Percentiles rank a stretch among this genome's conserved stretches.
phyloP scores from a whole-genome alignment of 2,329 filamentous ascomycete genomes.

The Aspergillus sp. region DNA sequence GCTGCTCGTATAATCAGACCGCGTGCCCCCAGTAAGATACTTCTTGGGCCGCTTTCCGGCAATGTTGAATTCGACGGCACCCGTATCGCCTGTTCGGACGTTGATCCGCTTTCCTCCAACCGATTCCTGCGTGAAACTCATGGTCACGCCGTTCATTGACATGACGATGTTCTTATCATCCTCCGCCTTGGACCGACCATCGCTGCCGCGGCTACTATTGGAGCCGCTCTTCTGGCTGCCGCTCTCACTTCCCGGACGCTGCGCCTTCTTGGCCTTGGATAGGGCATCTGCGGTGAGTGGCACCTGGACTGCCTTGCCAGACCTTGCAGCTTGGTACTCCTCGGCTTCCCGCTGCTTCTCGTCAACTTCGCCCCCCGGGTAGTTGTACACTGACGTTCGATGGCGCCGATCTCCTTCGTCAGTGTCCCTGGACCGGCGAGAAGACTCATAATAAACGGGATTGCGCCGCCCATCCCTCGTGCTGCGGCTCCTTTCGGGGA shows the following conservation, averaged over 20 bases:
- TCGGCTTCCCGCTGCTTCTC: constrained; percentile 29
- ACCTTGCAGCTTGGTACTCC: constrained; percentile 30
- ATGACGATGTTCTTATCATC: constrained; percentile 32
- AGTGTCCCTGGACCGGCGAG: constrained; percentile 22
- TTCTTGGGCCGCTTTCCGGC: constrained; percentile 27
- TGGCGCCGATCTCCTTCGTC: constrained; percentile 28
- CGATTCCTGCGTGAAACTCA: constrained; percentile 28
- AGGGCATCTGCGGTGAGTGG: constrained; percentile 29
- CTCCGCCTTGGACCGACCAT: constrained; percentile 24
- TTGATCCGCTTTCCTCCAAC: constrained; percentile 31
- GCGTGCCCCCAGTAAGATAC: constrained; percentile 25
- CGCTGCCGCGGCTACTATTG: constrained; percentile 32
- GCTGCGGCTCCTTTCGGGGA: constrained; percentile 27
- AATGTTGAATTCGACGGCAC: constrained; percentile 31
- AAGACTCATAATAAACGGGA: constrained; percentile 25
- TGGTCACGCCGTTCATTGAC: constrained; percentile 31
- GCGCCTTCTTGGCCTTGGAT: constrained; percentile 20
- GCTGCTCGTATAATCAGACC: constrained; percentile 27
- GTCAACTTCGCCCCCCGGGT: constrained; percentile 23
- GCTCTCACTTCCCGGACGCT: constrained; percentile 28
- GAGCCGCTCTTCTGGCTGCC: constrained; percentile 34
- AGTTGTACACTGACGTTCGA: constrained; percentile 23
- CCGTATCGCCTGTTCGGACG: constrained; percentile 29
- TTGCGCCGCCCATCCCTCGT: constrained; percentile 18
- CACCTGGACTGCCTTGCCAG: constrained; percentile 15